Evolutionary conservation across 305 asterid genomes (phyloP), one percentile per base, ranked within the genome.

Genomic region (Plantago coronopus): DNA sequence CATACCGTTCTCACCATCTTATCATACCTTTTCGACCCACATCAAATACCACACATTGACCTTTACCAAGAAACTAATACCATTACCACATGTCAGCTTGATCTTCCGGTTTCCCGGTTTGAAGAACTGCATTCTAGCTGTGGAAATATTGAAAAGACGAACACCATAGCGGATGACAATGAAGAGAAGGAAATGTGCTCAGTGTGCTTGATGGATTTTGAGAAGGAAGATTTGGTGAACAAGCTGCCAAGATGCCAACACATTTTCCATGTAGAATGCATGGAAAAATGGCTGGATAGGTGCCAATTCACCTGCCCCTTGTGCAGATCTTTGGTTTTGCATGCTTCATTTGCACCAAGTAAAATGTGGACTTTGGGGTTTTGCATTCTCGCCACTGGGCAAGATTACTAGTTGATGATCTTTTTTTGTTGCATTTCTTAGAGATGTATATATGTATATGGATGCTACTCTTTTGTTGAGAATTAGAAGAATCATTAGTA

Each of bases 241-340:
- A 70, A 69, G 48, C 62, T 86, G 62, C 81, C 79, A 0, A 72
- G 63, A 46, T 86, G 95, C 44, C 78, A 74, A 3, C 91, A 86
- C 31, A 43, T 81, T 44, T 86, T 79, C 47, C 95, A 86, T 67
- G 42, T 48, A 45, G 77, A 65, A 0, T 86, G 95, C 67, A 63
- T 86, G 18, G 79, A 79, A 59, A 74, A 45, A 59, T 86, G 95
- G 95, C 43, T 83, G 37, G 76, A 79, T n/a, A 67, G 76, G 13
- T 73, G 76, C 17, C 85, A 75, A 31, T 83, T 83, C 53, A 79
- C 84, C 18, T 86, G 95, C 71, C 95, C 95, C 1, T 72, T 83
- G 3, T 86, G 95, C 71, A 63, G 89, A 57, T 53, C 76, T 43
- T 67, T 73, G 48, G 63, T 85, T 53, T 57, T 74, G 72, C 78